Base-by-base conservation (phyloP, 176 grass and related monocot species). In the barley (Hordeum vulgare) region DNA sequence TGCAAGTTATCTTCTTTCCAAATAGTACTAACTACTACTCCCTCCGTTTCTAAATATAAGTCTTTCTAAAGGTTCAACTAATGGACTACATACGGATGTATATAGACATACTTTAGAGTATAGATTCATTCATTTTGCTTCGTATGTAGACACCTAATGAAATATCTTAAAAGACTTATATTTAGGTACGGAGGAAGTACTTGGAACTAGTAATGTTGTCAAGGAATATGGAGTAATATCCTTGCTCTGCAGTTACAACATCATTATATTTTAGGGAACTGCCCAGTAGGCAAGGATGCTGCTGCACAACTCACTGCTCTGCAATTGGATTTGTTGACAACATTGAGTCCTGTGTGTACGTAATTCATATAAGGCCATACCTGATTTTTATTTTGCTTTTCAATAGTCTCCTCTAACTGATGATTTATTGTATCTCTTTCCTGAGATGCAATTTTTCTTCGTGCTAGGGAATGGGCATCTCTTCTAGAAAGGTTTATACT, bases 201-300 rank as follows among this genome's bases (percentile, higher is more conserved):
- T n/a, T n/a, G n/a, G n/a, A n/a, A n/a, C n/a, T n/a, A n/a, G n/a
- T n/a, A n/a, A n/a, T n/a, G n/a, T n/a, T n/a, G n/a, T n/a, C n/a
- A n/a, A n/a, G n/a, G n/a, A n/a, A n/a, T n/a, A n/a, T n/a, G n/a
- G n/a, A n/a, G n/a, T 79, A 82, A 68, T 85, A 56, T 58, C 15
- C 67, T 78, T 87, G 6, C 84, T 85, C 36, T 91, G 65, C 91
- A 98, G 93, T 80, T 94, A 73, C 96, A 98, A 89, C 89, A 95
- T 86, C 93, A 95, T 87, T 98, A 98, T 84, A 92, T 95, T 82
- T 89, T 94, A 42, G 91, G 96, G 83, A 98, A 95, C 85, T 98
- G 95, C 88, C 93, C 91, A 45, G 91, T 95, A n/a, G 96, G 93
- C 53, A 94, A 93, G 85, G 93, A 94, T 83, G 96, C 94, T 92